Base-by-base conservation (phyloP, 2,329 filamentous ascomycete species). In the Neonectria ditissima region DNA sequence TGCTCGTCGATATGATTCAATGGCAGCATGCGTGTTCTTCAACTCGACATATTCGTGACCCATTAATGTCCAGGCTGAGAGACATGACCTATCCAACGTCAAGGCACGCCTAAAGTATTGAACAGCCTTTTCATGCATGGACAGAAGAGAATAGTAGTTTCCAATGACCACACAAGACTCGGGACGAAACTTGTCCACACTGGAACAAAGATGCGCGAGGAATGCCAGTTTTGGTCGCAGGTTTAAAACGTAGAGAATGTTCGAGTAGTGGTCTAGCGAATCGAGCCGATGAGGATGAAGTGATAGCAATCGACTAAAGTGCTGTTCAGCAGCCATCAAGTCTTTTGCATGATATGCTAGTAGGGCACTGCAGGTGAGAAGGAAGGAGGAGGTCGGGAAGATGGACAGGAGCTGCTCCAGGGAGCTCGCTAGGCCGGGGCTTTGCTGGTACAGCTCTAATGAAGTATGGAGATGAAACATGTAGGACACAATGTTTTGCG, bases 11-110 rank as follows among this genome's bases (percentile, higher is more conserved):
- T 99, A 99, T 1, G 93, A 97, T 78, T 99, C 96, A 65, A 99
- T 98, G 9, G 96, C 96, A 0, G 96, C 95, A 73, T 99, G 96
- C 0, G 95, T 98, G 76, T 99, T 99, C 76, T 98, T 99, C 80
- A 99, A 89, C 79, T 99, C 96, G 57, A 98, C 94, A 72, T 97
- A 99, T 78, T 99, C 96, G 78, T 99, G 96, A 1, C 96, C 96
- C 95, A 99, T 98, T 1, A 99, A 84, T 0, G 96, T 99, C 96
- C 96, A 99, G 2, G 96, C 96, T 0, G 94, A 97, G 16, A 97
- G 86, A 76, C 96, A 99, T 26, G 90, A 91, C 10, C 95, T 90
- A 76, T 99, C 96, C 0, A 99, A 84, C 0, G 93, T 97, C 20
- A 99, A 81, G 0, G 96, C 96, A 22, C 96, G 91, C 4, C 96